Base-by-base conservation (phyloP, 2,329 filamentous ascomycete genomes). In the Huntiella savannae region DNA sequence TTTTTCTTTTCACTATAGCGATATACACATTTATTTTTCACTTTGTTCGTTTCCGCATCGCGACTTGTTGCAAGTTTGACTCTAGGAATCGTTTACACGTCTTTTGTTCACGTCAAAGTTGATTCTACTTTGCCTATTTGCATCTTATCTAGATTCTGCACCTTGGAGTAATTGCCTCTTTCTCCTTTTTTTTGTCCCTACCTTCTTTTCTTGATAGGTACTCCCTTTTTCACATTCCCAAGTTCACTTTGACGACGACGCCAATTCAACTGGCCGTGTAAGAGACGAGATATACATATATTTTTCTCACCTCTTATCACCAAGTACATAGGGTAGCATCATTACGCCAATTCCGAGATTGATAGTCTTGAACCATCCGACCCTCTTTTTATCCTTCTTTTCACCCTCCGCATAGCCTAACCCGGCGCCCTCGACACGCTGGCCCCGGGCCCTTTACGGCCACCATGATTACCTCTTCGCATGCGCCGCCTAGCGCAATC, bases 401-500 rank as follows among this genome's bases (percentile, higher is more conserved):
- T 40, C 37, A 19, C 10, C 13, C 15, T 16, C 22, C 37, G 37
- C 13, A 19, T 40, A 16, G 12, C n/a, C 37, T 16, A 40, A 16
- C 35, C 8, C 37, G 10, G 37, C 16, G 28, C 28, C 19, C 22
- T 33, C 40, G 40, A 16, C 40, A 33, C 40, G 28, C 34, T 17
- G 7, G 16, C 28, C 16, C 34, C 37, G n/a, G 7, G 3, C 11
- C 32, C 22, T 33, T 15, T 12, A 38, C 13, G 12, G 28, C 28
- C 44, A 40, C 13, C 10, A 49, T 49, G 39, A 44, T 44, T 16
- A 43, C 47, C n/a, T 46, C 47, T 33, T 19, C 43, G 5, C 43
- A 49, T 32, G 40, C 40, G 38, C 47, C 47, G 5, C 38, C 47
- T 34, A 49, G 47, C 43, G 43, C 47, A n/a, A 46, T 50, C n/a